These are phyloP conservation scores for Luffa aegyptiaca DNA, from an alignment of 306 rosid species.

Conservation along the genomic window DNA sequence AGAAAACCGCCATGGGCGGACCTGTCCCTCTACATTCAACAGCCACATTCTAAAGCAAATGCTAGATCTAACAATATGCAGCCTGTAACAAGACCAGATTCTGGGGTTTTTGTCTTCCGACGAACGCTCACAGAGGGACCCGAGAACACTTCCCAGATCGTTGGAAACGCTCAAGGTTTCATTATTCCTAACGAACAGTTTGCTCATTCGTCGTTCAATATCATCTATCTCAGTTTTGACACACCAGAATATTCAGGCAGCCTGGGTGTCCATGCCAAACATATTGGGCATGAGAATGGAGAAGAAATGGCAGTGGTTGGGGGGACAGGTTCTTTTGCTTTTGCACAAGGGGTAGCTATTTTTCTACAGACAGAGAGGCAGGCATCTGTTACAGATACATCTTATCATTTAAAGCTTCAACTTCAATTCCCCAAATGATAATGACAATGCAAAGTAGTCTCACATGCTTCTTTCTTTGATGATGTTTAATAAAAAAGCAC, in stretches of 20 bases:
- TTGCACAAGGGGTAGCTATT: conserved; percentile 69
- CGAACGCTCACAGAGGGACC: conserved; percentile 62
- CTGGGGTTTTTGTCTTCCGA: conserved; percentile 50
- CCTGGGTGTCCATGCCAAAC: conserved; percentile 46
- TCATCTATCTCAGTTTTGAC: conserved; percentile 62
- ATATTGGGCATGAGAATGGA: conserved; percentile 18
- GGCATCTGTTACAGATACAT: conserved; percentile 14
- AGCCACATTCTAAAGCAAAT: conserved; percentile 20
- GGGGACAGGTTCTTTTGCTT: conserved; percentile 84
- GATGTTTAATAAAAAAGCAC: conserved; percentile 1
- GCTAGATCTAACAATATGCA: conserved; percentile 15
- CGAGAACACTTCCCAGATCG: conserved; percentile 45
- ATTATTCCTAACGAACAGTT: conserved; percentile 53
- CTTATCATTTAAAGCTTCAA: conserved; percentile 56
- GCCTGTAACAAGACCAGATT: conserved; percentile 1
- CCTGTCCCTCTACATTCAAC: conserved; percentile 72
- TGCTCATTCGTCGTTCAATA: conserved; percentile 49
- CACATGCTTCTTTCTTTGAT: conserved; percentile 1
- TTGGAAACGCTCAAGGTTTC: conserved; percentile 66
- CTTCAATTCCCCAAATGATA: conserved; percentile 40
- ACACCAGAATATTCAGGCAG: conserved; percentile 52
- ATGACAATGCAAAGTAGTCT: conserved; percentile 3
- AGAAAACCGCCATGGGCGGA: conserved; percentile 46
- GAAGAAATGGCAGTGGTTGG: conserved; percentile 54
- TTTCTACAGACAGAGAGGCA: conserved; percentile 27